Conservation (phyloP, 2,329 filamentous ascomycete species). For the Fusarium mexicanum region DNA sequence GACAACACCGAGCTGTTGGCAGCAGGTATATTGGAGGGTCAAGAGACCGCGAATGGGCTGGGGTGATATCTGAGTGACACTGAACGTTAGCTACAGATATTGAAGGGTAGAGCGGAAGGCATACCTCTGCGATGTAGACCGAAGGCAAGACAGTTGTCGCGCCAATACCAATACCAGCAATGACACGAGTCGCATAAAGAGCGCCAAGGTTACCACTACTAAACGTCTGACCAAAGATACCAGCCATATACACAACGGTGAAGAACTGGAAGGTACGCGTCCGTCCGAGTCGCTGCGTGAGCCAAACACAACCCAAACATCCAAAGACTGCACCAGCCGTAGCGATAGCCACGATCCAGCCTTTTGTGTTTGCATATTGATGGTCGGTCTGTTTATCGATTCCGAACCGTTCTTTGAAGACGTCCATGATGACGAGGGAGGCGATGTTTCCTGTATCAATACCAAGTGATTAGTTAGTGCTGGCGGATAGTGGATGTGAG, state of each 20-base stretch:
- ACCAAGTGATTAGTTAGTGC: not conserved
- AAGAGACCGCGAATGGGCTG: conserved; percentile 45
- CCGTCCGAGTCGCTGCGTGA: conserved; percentile 40
- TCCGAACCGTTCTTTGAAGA: conserved; percentile 41
- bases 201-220: conserved; percentile 40
- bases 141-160: conserved; percentile 43
- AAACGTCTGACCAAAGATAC: conserved; percentile 46
- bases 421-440: conserved; percentile 43
- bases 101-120: accelerated
- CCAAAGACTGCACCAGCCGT: conserved; percentile 45
- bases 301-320: conserved; percentile 40
- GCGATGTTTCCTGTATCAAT: conserved; percentile 42
- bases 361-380: conserved; percentile 44
- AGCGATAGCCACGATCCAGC: conserved; percentile 47
- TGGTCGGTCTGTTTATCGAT: conserved; percentile 35
- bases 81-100: accelerated
- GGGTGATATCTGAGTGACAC: conserved; percentile 32
- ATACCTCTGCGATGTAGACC: conserved; percentile 44
- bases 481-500: accelerated
- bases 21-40: conserved; percentile 47
- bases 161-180: conserved; percentile 42
- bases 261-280: conserved; percentile 39
- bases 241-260: conserved; percentile 50
- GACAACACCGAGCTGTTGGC: conserved; percentile 47
- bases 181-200: conserved; percentile 40